These are phyloP conservation scores for Houttuynia cordata DNA, from an alignment of 164 flowering plant genomes.

Conservation along the genomic window DNA sequence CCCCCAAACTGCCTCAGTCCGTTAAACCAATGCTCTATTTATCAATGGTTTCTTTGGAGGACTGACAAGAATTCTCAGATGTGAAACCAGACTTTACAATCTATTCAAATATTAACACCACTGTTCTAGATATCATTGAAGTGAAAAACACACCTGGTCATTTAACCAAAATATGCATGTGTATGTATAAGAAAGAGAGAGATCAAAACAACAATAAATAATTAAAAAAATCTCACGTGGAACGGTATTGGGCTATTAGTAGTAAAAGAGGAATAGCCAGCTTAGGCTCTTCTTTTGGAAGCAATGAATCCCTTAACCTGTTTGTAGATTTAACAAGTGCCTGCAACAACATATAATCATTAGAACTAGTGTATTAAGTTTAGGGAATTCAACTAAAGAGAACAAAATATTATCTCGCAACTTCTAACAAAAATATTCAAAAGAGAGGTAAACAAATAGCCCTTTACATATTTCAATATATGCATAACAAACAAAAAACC, in stretches of 20 bases:
- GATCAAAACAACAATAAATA: not conserved
- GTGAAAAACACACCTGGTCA: no score
- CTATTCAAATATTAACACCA: no score
- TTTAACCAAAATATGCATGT: no score
- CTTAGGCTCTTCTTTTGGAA: conserved; percentile 88
- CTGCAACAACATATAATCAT: conserved; percentile 24
- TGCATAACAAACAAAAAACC: not conserved
- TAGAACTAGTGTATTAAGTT: not conserved
- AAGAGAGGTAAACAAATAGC: not conserved
- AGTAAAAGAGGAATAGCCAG: conserved; percentile 88
- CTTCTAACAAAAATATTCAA: not conserved
- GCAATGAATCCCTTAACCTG: conserved; percentile 79
- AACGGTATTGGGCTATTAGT: conserved; percentile 92
- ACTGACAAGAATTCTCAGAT: no score
- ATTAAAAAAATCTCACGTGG: conserved; percentile 52
- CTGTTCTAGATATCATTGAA: no score
- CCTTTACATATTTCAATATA: not conserved
- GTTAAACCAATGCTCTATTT: no score
- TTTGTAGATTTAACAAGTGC: conserved; percentile 82
- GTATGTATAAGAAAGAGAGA: not conserved
- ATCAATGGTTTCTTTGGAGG: no score
- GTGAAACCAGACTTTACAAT: no score
- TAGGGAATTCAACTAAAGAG: not conserved
- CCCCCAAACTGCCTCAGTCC: no score
- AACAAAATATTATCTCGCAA: not conserved